Base-by-base conservation (phyloP, 1,139 yeast species). In the Kodamaea sp. region DNA sequence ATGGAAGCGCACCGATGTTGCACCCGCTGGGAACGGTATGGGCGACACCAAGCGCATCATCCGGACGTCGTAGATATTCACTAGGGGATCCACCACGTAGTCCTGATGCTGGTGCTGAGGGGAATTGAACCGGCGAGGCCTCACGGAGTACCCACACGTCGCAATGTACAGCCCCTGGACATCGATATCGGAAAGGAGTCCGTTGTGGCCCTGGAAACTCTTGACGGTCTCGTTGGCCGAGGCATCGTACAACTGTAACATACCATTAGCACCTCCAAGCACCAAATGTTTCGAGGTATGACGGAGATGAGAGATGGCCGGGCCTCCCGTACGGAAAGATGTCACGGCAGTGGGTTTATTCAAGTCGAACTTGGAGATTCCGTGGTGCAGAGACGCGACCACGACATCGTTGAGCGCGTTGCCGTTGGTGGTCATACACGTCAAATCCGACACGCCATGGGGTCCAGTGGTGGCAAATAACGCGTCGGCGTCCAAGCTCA, bases 11-110 rank as follows among this genome's bases (percentile, higher is more conserved):
- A 85, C 94, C 54, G 77, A 84, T 5, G 87, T 74, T 1, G 97
- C 97, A 4, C 97, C 97, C 0, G 89, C 83, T 0, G 95, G 87
- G 55, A 89, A 89, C 2, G 96, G 81, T 4, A 90, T 69, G 2
- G 97, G 97, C 0, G 95, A 71, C 36, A 84, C 59, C 2, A 92
- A 75, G 39, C 78, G 74, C 78, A 87, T 71, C 45, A 80, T 77
- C 42, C 95, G 72, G 22, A 88, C 59, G 56, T 92, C 98, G 57
- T 78, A 89, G 13, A 88, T 80, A 45, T 83, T 83, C 16, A 92
- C 92, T 46, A 90, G 71, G 0, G 96, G 92, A 53, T 92, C 98
- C 21, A 62, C 66, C 40, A 68, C 53, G 35, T 54, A 63, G 34
- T 64, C 70, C 25, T 35, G 40, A 19, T 38, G 37, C 32, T 63